phyloP scores from a whole-genome alignment of 2,329 filamentous ascomycete species.

The Aureobasidium vineae region DNA sequence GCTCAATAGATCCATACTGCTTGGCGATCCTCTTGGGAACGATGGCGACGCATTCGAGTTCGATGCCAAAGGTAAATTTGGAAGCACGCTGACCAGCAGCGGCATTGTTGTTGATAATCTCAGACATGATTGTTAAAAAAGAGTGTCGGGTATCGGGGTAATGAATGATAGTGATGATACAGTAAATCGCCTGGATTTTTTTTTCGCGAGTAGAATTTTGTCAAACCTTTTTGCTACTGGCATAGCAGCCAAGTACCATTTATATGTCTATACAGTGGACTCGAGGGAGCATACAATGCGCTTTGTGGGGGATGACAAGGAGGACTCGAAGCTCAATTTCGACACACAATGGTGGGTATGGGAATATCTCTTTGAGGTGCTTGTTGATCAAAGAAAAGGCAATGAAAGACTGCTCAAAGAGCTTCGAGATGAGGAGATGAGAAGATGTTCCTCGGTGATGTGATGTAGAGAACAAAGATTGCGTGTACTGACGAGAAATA shows the following conservation, averaged over 20 bases:
- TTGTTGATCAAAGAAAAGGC: background rate
- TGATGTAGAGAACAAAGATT: background rate
- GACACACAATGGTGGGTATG: background rate
- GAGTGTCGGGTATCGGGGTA: background rate
- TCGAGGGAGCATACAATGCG: background rate
- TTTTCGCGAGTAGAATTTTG: background rate
- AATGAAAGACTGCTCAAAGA: background rate
- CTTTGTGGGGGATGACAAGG: background rate
- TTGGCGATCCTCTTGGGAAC: background rate
- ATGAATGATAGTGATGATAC: background rate
- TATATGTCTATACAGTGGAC: background rate
- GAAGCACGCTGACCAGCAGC: conserved; percentile 18
- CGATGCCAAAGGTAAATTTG: background rate
- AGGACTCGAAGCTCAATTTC: background rate
- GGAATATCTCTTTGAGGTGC: background rate
- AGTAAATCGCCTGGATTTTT: background rate
- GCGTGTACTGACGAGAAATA: background rate
- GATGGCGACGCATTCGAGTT: conserved; percentile 2
- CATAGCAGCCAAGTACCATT: background rate
- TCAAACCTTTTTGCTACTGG: background rate
- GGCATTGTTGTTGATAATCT: background rate
- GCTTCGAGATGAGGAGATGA: background rate
- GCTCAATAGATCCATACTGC: background rate
- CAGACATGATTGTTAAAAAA: background rate
- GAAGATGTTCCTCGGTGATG: background rate